phyloP scores from a whole-genome alignment of 2,329 filamentous ascomycete species.

The Exutisphaerella laricina region DNA sequence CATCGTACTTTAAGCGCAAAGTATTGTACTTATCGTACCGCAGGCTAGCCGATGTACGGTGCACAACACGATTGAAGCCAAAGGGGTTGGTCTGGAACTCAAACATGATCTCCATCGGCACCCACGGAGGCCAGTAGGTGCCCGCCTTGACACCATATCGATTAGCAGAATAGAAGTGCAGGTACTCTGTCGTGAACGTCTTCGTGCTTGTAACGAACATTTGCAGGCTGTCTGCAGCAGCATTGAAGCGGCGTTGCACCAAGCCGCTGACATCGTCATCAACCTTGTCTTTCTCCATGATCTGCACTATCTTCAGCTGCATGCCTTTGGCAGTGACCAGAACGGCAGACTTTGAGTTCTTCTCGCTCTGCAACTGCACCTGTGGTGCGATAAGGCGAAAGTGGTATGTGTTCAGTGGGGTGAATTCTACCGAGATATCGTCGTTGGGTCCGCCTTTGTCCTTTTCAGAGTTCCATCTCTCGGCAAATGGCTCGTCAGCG shows the following conservation, averaged over 20 bases:
- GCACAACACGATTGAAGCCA: conserved; percentile 95
- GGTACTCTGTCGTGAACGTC: conserved; percentile 74
- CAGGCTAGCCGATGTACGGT: conserved; percentile 90
- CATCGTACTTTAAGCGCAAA: conserved; percentile 91
- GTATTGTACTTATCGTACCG: conserved; percentile 99
- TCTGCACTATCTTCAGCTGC: conserved; percentile 94
- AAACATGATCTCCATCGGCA: conserved; percentile 97
- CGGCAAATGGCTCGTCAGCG: conserved; percentile 54
- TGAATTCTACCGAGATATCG: conserved; percentile 81
- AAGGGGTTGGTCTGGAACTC: conserved; percentile 91
- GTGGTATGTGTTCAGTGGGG: conserved; percentile 88
- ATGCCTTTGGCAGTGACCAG: conserved; percentile 96
- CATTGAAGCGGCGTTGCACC: conserved; percentile 86
- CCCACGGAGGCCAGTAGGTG: conserved; percentile 95
- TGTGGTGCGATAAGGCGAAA: conserved; percentile 93
- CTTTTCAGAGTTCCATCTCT: conserved; percentile 36
- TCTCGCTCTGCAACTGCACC: conserved; percentile 96
- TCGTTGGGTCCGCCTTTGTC: conserved; percentile 41
- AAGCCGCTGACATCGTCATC: conserved; percentile 91
- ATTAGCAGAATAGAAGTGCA: conserved; percentile 92
- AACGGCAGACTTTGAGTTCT: conserved; percentile 94
- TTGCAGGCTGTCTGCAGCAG: conserved; percentile 95
- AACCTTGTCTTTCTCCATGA: conserved; percentile 93
- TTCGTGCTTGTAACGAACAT: conserved; percentile 97
- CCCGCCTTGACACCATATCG: conserved; percentile 80